Percentiles rank a stretch among this genome's conserved stretches.
Conservation (phyloP, 768 basidiomycete species). For the Myochromella boudieri region DNA sequence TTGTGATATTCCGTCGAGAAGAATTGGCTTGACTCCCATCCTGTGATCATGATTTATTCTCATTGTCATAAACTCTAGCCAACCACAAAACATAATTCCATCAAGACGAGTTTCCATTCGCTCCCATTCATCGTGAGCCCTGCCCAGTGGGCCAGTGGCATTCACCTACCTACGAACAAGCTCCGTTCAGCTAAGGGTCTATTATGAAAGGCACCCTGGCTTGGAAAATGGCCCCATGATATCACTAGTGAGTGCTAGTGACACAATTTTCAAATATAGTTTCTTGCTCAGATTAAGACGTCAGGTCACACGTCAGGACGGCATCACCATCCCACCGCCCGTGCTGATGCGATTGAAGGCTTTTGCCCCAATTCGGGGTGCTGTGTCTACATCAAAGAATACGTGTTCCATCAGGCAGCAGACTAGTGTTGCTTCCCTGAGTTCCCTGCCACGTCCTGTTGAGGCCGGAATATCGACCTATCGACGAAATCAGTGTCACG, state of each 20-base stretch:
- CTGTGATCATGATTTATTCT: constrained; percentile 1
- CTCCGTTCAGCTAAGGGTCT: constrained; percentile 4
- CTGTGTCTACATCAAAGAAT: constrained; percentile 1
- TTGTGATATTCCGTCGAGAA: constrained; percentile 1
- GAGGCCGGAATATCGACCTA: not conserved
- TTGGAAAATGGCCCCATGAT: constrained; percentile 16
- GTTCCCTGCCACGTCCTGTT: constrained; percentile 4
- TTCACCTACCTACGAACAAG: not conserved
- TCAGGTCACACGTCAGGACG: constrained; percentile 11
- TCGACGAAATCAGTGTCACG: constrained; percentile 19
- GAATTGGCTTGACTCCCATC: not conserved
- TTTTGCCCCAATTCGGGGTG: not conserved
- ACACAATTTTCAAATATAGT: constrained; percentile 1
- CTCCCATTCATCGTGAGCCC: constrained; percentile 1
- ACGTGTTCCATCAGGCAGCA: constrained; percentile 5
- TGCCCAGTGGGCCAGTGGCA: no score
- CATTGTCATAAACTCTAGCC: constrained; percentile 1
- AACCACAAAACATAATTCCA: not conserved
- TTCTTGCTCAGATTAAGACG: constrained; percentile 5
- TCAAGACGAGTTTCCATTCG: constrained; percentile 1
- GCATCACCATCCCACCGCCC: constrained; percentile 3
- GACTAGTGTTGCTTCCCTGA: constrained; percentile 1
- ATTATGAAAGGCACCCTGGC: constrained; percentile 8
- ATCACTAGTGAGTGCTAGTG: constrained; percentile 3
- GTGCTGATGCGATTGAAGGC: not conserved